These are phyloP conservation scores for Porcisia hertigi DNA, from an alignment of 208 protist species.

Conservation along the genomic window DNA sequence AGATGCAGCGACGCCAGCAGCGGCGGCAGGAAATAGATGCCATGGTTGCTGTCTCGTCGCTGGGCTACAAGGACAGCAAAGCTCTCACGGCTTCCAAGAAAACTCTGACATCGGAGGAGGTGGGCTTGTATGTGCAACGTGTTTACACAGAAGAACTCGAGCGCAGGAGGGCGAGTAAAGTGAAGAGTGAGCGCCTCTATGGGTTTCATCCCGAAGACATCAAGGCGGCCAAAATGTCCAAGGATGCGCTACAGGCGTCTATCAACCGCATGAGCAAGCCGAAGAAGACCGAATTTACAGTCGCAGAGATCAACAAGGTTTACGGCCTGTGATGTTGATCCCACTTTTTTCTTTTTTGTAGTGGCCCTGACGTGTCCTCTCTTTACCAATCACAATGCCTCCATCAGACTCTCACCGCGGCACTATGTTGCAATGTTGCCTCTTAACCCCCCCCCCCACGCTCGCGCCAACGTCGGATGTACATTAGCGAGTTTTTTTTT, in stretches of 20 bases:
- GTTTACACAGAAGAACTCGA: slow-evolving; percentile 74
- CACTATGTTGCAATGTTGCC: background rate
- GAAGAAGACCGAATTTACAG: slow-evolving; percentile 80
- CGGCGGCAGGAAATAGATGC: slow-evolving; percentile 46
- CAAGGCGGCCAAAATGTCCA: slow-evolving; percentile 49
- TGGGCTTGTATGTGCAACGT: slow-evolving; percentile 53
- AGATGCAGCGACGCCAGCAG: slow-evolving; percentile 62
- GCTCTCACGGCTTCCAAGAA: background rate
- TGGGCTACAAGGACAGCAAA: slow-evolving; percentile 1
- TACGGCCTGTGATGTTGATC: slow-evolving; percentile 57
- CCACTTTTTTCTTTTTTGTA: no score
- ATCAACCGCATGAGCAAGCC: slow-evolving; percentile 67
- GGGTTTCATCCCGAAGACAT: slow-evolving; percentile 45
- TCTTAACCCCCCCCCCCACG: background rate
- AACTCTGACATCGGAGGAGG: slow-evolving; percentile 33
- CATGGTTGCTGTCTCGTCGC: slow-evolving; percentile 11
- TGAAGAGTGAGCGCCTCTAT: slow-evolving; percentile 65
- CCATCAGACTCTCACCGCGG: background rate
- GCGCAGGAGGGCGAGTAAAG: slow-evolving; percentile 57
- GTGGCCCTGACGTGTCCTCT: background rate
- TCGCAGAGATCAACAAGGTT: slow-evolving; percentile 84
- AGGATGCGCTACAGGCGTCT: slow-evolving; percentile 62
- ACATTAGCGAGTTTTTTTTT: slow-evolving; percentile 3
- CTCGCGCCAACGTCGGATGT: slow-evolving; percentile 8
- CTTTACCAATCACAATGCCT: background rate